Base-by-base conservation (phyloP, 1,284 basidiomycete genomes). In the Ceraceosorus bombacis region DNA sequence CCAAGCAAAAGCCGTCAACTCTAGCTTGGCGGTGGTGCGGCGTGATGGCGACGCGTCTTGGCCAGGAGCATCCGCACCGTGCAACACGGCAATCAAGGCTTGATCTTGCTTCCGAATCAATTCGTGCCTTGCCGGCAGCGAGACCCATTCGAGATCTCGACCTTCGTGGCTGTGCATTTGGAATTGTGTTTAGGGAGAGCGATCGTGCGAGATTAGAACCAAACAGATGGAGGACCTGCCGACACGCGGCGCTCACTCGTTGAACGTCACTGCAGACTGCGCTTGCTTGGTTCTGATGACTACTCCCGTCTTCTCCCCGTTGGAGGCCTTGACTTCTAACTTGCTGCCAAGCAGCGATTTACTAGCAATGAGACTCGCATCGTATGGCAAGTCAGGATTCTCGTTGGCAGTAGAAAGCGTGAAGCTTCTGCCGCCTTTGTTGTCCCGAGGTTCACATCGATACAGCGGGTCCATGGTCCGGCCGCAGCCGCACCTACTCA, bases 1-100 rank as follows among this genome's bases (percentile, higher is more conserved):
- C 56, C 56, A 57, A 10, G 56, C 52, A 27, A 57, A 50, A 8
- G 56, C 9, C n/a, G 56, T 57, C 46, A 57, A 15, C n/a, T 57
- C 56, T 8, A 57, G 27, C 38, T 13, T 51, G 53, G 37, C 49
- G 49, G 43, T 15, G 10, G 43, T 46, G 9, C 43, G 10, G 10
- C 43, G 43, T 2, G 43, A 46, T 46, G 43, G 27, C 27, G 3
- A 3, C 27, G 27, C 27, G 27, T 27, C 27, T 27, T 27, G 27
- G 27, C 27, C 27, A 27, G 27, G 2, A 27, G 27, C 27, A 27
- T 27, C 27, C 3, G 27, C 27, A 27, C 43, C 43, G 43, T 46
- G 43, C 10, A 10, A 4, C 43, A 46, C 43, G 43, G 43, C 43
- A 15, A 46, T 46, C 10, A 46, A 15, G 10, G 43, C 43, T 10